Evolutionary conservation across 2,329 filamentous ascomycete genomes (phyloP), one percentile per base, ranked within the genome.

Genomic region (Madurella mycetomatis): DNA sequence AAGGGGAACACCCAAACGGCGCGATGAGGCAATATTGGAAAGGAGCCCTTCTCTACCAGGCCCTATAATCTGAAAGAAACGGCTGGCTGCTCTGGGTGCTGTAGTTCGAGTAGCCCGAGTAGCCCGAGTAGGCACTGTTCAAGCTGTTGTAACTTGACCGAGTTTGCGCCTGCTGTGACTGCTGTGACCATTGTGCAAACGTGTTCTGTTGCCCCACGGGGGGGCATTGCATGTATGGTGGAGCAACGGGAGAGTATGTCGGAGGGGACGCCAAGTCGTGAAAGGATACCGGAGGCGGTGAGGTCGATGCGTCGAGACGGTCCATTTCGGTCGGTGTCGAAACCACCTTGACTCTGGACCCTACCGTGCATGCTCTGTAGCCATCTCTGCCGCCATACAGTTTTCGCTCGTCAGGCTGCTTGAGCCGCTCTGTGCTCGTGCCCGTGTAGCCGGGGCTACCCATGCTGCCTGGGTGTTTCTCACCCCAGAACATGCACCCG

Each of bases 401-500:
- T 25, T 46, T 41, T 2, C 37, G 51, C 30, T 57, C 51, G 31
- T 55, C 32, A 1, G 57, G 57, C 40, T 43, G 30, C 12, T 34
- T 32, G 9, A 63, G 56, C 16, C 44, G 40, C 15, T 51, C 25
- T 17, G 59, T 57, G 53, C 58, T 59, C 9, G 61, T 61, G 40
- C 61, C 61, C 1, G 61, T 60, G 34, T 56, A 60, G 9, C 51
- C 54, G 1, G 51, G 55, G 25, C 56, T 45, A 12, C 37, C 42
- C 7, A 40, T 51, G 19, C 48, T 47, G 17, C 47, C 54, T 1
- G 47, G 13, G 12, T 17, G 47, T 45, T 66, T 66, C 41, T 63
- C 58, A 25, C 65, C 65, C 64, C 64, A 66, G 45, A 64, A 66
- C 58, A 66, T 63, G 48, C 54, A 57, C 11, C 59, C 60, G 2